These are phyloP conservation scores for Cryptococcus jaspeensis DNA, from an alignment of 1,284 basidiomycete species.

Conservation along the genomic window DNA sequence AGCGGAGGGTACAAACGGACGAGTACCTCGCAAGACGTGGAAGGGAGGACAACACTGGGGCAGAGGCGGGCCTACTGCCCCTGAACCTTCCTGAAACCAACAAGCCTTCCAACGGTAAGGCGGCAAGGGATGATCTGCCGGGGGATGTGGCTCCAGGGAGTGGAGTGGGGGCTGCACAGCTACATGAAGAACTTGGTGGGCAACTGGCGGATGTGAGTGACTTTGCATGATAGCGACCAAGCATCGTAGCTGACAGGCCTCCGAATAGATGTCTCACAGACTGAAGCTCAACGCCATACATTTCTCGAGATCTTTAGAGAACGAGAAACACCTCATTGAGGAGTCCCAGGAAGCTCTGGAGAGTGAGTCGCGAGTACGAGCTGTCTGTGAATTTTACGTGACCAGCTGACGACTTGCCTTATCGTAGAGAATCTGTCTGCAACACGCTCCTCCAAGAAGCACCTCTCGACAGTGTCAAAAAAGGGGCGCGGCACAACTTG, in stretches of 20 bases:
- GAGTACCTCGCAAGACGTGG: constrained; percentile 35
- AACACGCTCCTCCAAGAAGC: constrained; percentile 44
- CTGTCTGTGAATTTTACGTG: too few relatives aligned
- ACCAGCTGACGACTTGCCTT: neutral
- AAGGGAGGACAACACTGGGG: constrained; percentile 29
- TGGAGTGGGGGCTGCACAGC: constrained; percentile 37
- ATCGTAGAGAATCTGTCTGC: constrained; percentile 42
- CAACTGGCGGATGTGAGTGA: constrained; percentile 49
- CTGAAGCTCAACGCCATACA: constrained; percentile 51
- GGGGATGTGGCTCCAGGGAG: constrained; percentile 17
- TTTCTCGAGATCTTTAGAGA: constrained; percentile 49
- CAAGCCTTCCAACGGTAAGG: neutral
- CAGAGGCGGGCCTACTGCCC: constrained; percentile 35
- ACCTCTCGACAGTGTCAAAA: constrained; percentile 42
- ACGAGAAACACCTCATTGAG: constrained; percentile 49
- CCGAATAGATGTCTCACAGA: constrained; percentile 49
- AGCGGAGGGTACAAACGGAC: constrained; percentile 3
- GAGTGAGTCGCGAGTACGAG: constrained; percentile 28
- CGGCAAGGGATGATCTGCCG: constrained; percentile 24
- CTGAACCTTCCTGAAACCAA: constrained; percentile 15
- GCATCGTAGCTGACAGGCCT: constrained; percentile 3
- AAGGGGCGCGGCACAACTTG: constrained; percentile 50
- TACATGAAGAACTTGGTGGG: constrained; percentile 52
- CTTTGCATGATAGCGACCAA: neutral
- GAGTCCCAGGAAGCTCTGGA: constrained; percentile 45